A percentile compares a stretch with the other conserved stretches of the same genome.
Conservation (phyloP, 495 filamentous ascomycete genomes). For the Tetracladium marchalianum region DNA sequence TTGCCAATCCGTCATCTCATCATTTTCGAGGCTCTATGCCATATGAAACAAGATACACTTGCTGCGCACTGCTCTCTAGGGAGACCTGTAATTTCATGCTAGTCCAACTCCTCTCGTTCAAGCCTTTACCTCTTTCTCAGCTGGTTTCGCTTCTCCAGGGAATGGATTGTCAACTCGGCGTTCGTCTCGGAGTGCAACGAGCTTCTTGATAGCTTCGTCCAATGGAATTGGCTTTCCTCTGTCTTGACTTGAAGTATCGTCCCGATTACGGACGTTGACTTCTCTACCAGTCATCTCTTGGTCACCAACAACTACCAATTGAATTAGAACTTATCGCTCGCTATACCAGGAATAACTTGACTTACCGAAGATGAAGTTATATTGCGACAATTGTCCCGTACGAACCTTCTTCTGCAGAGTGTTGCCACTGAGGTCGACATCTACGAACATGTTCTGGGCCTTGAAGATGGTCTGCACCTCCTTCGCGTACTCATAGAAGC, state of each 20-base stretch:
- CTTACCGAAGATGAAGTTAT: slow-evolving; percentile 83
- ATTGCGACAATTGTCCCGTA: slow-evolving; percentile 75
- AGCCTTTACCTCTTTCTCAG: slow-evolving; percentile 7
- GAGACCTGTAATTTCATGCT: background rate
- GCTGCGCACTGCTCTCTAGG: too few species aligned
- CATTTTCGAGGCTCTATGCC: too few species aligned
- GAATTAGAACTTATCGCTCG: background rate
- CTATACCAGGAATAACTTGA: background rate
- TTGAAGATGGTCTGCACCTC: slow-evolving; percentile 55
- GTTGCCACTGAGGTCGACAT: slow-evolving; percentile 82
- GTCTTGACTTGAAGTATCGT: slow-evolving; percentile 74
- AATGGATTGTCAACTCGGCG: slow-evolving; percentile 44
- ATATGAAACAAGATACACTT: too few species aligned
- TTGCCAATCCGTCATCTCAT: too few species aligned
- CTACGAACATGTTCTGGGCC: slow-evolving; percentile 59
- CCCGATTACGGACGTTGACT: slow-evolving; percentile 86
- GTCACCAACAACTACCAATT: slow-evolving; percentile 62
- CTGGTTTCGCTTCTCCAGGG: slow-evolving; percentile 18
- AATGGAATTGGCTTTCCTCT: slow-evolving; percentile 56
- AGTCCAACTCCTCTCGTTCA: slow-evolving; percentile 1
- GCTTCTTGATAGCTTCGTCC: slow-evolving; percentile 67
- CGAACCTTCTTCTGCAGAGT: slow-evolving; percentile 96
- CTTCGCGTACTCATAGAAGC: slow-evolving; percentile 72
- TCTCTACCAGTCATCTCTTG: slow-evolving; percentile 64
- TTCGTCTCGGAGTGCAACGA: slow-evolving; percentile 59